Base-by-base conservation (phyloP, 2,329 filamentous ascomycete genomes). In the Cordyceps militaris region DNA sequence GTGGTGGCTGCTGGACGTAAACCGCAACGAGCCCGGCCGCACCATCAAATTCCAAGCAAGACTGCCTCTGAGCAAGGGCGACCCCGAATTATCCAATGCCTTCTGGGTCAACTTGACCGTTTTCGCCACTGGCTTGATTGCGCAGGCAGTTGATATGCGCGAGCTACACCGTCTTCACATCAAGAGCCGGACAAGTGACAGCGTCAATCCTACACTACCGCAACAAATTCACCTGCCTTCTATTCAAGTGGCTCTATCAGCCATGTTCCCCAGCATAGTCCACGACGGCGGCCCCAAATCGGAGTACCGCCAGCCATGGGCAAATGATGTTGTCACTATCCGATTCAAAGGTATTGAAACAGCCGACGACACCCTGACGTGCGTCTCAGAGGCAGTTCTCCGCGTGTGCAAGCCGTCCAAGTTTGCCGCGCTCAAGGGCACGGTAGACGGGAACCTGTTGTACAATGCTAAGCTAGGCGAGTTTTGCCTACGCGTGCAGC, bases 1-100 rank as follows among this genome's bases (percentile, higher is more conserved):
- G 61, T 96, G 89, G 89, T 92, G 87, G 84, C 74, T 92, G 60
- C 76, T 90, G 56, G 80, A 87, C 70, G 70, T 83, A 79, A 85
- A 67, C 54, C 65, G 65, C 19, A 61, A 63, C 26, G 62, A 65
- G 32, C 53, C 64, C 21, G 63, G 61, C 21, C 68, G 67, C 19
- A 51, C 62, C 3, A 57, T 66, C 44, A 67, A 63, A 48, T 67
- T 72, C 16, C 71, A 73, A 60, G 69, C 73, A 28, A 71, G 67
- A 58, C 65, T 82, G 53, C 74, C 74, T 30, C 71, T 81, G 47
- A 73, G 69, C 24, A 73, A 72, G 46, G 73, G 71, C 21, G 69
- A 76, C 34, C 73, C 78, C 30, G 72, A 75, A 51, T 65, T 79
- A 52, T 75, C 76, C 26, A 74, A 77, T 32, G 62, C 64, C 4